Conservation (phyloP, 257 asterid genomes). For the Solanum ossicruentum region DNA sequence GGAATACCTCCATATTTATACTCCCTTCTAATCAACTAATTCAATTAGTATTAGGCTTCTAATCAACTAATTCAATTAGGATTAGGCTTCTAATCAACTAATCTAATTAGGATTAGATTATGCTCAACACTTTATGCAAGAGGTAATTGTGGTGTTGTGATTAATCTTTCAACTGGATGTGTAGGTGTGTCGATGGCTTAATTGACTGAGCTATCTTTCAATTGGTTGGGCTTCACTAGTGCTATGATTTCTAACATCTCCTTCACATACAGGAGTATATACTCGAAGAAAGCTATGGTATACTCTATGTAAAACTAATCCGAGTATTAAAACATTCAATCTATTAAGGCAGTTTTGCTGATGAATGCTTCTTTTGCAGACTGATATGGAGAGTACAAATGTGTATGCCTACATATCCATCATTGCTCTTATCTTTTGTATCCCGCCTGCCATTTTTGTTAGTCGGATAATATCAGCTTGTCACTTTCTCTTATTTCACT, state of each 20-base stretch:
- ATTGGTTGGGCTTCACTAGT: slow-evolving; percentile 84
- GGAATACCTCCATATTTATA: no score
- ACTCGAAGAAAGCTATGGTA: slow-evolving; percentile 99
- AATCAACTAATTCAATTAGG: no score
- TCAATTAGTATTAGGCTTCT: no score
- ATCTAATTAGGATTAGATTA: no score
- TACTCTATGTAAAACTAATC: not conserved
- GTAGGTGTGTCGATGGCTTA: slow-evolving; percentile 99
- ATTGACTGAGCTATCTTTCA: slow-evolving; percentile 88
- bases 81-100: no score
- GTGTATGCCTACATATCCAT: slow-evolving; percentile 77
- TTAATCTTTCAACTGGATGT: slow-evolving; percentile 5
- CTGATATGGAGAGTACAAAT: slow-evolving; percentile 94
- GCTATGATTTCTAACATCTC: slow-evolving; percentile 99
- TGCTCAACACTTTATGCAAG: no score
- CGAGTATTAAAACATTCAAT: not conserved
- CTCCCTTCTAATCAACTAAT: no score
- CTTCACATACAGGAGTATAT: slow-evolving; percentile 96
- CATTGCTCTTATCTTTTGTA: slow-evolving; percentile 63
- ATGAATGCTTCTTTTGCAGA: slow-evolving; percentile 35
- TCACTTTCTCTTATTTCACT: not conserved
- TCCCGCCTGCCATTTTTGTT: slow-evolving; percentile 81
- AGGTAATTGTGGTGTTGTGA: not conserved
- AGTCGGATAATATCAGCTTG: slow-evolving; percentile 8
- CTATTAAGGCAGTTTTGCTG: not conserved